A percentile compares a stretch with the other conserved stretches of the same genome.
phyloP scores from a whole-genome alignment of 2,329 filamentous ascomycete genomes.

The Lachnellula suecica region DNA sequence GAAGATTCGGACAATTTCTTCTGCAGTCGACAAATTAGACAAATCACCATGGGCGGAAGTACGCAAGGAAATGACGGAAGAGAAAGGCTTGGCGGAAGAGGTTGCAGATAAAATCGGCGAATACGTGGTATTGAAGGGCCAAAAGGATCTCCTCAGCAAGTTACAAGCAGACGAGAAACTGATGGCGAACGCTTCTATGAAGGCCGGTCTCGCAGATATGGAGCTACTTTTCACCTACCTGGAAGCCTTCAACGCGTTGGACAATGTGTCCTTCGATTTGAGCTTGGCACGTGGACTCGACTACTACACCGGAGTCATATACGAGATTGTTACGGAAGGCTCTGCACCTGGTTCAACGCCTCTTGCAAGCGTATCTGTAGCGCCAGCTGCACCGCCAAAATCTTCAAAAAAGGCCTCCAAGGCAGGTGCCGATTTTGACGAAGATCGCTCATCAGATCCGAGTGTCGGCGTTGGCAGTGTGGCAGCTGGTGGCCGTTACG shows the following conservation, averaged over 20 bases:
- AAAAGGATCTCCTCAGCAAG: slow-evolving; percentile 69
- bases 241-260: slow-evolving; percentile 70
- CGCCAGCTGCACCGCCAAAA: slow-evolving; percentile 38
- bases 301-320: slow-evolving; percentile 78
- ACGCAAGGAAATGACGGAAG: slow-evolving; percentile 87
- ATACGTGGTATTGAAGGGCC: slow-evolving; percentile 77
- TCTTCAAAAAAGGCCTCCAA: slow-evolving; percentile 42
- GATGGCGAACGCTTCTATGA: slow-evolving; percentile 70
- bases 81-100: slow-evolving; percentile 76
- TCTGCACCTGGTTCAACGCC: slow-evolving; percentile 55
- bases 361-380: slow-evolving; percentile 35
- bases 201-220: slow-evolving; percentile 80
- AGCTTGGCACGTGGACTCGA: slow-evolving; percentile 88
- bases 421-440: slow-evolving; percentile 49
- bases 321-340: slow-evolving; percentile 77
- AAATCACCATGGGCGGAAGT: slow-evolving; percentile 91
- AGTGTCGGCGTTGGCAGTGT: slow-evolving; percentile 82
- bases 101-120: slow-evolving; percentile 86
- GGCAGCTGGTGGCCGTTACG: slow-evolving; percentile 87
- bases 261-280: slow-evolving; percentile 83
- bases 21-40: slow-evolving; percentile 93
- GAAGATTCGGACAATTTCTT: slow-evolving; percentile 86
- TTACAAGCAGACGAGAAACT: slow-evolving; percentile 68
- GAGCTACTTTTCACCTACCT: slow-evolving; percentile 78
- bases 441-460: slow-evolving; percentile 76